Evolutionary conservation across 2,329 filamentous ascomycete genomes (phyloP), one percentile per base, ranked within the genome.

Genomic region (Sporothrix curviconia): DNA sequence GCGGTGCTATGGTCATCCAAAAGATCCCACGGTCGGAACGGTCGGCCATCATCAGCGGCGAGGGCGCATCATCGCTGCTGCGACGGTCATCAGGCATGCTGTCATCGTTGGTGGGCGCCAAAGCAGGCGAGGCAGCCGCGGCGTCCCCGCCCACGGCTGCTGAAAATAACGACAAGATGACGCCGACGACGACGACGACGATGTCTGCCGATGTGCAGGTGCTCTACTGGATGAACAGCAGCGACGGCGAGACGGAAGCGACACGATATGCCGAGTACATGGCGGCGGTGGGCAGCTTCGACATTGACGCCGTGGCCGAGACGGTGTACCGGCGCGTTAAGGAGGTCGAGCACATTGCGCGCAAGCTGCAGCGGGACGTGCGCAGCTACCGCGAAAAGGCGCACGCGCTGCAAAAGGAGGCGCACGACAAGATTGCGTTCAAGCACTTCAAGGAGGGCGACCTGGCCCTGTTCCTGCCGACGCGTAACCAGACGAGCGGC

Each of bases 401-500:
- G 8, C 89, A 95, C 64, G 76, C 81, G 14, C 77, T 86, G 46
- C 89, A 95, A 63, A 87, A 86, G 66, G 94, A 97, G 66, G 85
- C 90, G 0, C 90, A 96, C 65, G 90, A 96, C 64, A 97, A 97
- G 76, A 96, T 99, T 67, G 92, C 94, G 2, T 96, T 94, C 69
- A 87, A 87, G 60, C 86, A 92, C 52, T 99, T 99, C 76, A 97
- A 96, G 68, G 92, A 96, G 71, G 92, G 94, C 7, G 94, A 99
- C 67, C 79, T 99, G 14, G 94, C 92, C 12, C 73, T 99, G 2
- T 99, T 99, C 75, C 75, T 99, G 40, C 94, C 94, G 0, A 99
- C 94, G 0, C 82, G 92, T 36, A 97, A 96, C 68, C 92, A 97
- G 72, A 89, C 89, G 37, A 94, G 91, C 4, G 88, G 92, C 15